Percentiles rank a stretch among this genome's conserved stretches.
Conservation (phyloP, 352 stramenopile species). For the Blastocystis hominis region DNA sequence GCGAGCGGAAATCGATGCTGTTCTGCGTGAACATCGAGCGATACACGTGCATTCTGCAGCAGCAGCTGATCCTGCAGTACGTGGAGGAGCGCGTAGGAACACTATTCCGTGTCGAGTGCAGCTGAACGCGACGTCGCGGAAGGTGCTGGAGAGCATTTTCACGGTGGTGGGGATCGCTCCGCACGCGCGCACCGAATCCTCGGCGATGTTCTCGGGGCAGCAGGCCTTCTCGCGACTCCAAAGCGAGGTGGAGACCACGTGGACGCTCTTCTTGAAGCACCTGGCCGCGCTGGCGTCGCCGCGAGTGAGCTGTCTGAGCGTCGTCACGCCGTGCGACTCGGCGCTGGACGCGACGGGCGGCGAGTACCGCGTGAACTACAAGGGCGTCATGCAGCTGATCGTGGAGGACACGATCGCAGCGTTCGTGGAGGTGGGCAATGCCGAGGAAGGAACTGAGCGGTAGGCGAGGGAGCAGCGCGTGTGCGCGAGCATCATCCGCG, state of each 20-base stretch:
- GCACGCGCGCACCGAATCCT: neutral
- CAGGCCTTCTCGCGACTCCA: neutral
- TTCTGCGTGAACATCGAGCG: constrained; percentile 19
- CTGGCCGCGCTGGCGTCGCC: neutral
- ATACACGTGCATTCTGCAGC: neutral
- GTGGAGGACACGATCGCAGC: constrained; percentile 6
- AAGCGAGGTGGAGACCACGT: neutral
- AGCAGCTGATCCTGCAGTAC: neutral
- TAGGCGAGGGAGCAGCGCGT: neutral
- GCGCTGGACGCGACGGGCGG: constrained; percentile 17
- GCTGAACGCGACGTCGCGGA: neutral
- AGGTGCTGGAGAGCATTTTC: neutral
- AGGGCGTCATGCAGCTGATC: neutral
- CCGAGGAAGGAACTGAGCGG: neutral
- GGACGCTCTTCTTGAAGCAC: constrained; percentile 1
- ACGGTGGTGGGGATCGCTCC: neutral
- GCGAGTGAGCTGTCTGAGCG: neutral
- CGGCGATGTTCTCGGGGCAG: neutral
- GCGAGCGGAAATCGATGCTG: neutral
- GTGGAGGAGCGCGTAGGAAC: neutral
- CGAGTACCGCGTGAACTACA: constrained; percentile 18
- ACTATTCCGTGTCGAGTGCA: neutral
- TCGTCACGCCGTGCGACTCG: neutral
- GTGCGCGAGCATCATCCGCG: neutral
- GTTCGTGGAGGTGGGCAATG: neutral